A percentile compares a stretch with the other conserved stretches of the same genome.
These are phyloP conservation scores for Mortierella hygrophila DNA, from an alignment of 192 early-diverging fungal species.

Conservation along the genomic window DNA sequence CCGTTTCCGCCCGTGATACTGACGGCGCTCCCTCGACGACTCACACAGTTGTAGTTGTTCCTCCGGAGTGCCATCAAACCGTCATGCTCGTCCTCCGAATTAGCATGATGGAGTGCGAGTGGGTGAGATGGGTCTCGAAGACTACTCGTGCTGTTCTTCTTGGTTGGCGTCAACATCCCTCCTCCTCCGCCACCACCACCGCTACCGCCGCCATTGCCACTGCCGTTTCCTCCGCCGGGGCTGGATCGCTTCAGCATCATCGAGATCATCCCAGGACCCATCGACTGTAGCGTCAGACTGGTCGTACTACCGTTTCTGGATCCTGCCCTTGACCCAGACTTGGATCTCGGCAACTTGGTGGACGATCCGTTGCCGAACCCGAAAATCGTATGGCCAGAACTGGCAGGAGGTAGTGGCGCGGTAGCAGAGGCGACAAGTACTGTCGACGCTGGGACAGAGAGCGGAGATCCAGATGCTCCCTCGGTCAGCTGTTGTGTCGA, in stretches of 20 bases:
- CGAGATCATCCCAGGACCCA: constrained; percentile 52
- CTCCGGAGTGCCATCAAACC: background rate
- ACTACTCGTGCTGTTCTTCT: constrained; percentile 36
- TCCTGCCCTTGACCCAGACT: constrained; percentile 32
- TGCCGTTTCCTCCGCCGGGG: constrained; percentile 21
- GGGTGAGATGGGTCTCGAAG: constrained; percentile 9
- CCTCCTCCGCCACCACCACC: background rate
- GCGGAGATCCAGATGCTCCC: background rate
- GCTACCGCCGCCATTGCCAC: background rate
- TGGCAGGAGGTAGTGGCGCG: background rate
- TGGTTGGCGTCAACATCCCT: constrained; percentile 24
- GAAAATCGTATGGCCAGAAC: constrained; percentile 32
- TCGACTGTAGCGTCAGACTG: constrained; percentile 39
- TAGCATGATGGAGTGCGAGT: background rate
- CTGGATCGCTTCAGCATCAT: constrained; percentile 52
- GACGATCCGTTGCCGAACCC: constrained; percentile 37
- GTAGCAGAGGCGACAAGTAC: constrained; percentile 1
- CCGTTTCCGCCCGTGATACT: constrained; percentile 5
- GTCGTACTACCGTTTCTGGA: constrained; percentile 49
- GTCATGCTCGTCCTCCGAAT: constrained; percentile 7
- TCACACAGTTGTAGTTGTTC: background rate
- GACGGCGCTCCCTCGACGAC: constrained; percentile 32
- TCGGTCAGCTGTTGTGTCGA: background rate
- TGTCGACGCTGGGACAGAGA: background rate
- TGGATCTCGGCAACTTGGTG: constrained; percentile 30